phyloP scores from a whole-genome alignment of 768 basidiomycete species.

The Scleroderma citrinum region DNA sequence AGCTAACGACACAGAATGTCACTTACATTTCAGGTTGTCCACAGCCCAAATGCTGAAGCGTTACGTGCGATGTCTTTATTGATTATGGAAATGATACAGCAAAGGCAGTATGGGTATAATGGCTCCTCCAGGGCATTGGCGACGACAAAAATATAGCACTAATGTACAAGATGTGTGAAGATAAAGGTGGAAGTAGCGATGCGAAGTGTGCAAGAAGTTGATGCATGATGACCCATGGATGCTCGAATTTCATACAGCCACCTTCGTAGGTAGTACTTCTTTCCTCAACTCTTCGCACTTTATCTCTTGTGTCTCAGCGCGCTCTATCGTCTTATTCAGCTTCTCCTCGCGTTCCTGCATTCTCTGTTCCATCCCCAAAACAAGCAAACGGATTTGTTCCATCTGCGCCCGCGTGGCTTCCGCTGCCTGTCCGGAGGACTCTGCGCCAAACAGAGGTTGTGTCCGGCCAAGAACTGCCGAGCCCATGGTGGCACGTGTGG shows the following conservation, averaged over 20 bases:
- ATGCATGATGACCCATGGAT: not conserved
- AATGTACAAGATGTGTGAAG: no score
- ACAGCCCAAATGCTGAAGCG: no score
- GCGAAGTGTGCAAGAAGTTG: not conserved
- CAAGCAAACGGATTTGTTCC: slow-evolving; percentile 60
- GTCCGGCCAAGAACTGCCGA: slow-evolving; percentile 22
- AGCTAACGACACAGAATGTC: no score
- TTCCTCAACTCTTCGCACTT: slow-evolving; percentile 47
- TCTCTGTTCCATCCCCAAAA: slow-evolving; percentile 73
- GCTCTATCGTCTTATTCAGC: slow-evolving; percentile 51
- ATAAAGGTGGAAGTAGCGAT: no score
- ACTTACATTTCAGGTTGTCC: no score
- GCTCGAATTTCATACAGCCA: slow-evolving; percentile 5
- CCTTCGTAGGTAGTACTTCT: slow-evolving; percentile 27
- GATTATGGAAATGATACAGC: no score
- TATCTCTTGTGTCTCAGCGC: slow-evolving; percentile 53
- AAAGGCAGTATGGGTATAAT: no score
- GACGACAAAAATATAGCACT: no score
- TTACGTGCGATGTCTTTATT: no score
- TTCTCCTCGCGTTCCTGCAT: slow-evolving; percentile 58
- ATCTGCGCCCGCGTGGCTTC: slow-evolving; percentile 52
- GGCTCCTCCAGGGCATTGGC: no score
- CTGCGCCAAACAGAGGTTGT: slow-evolving; percentile 12
- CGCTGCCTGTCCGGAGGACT: slow-evolving; percentile 12
- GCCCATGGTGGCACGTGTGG: slow-evolving; percentile 21